These are phyloP conservation scores for Torulaspora globosa DNA, from an alignment of 1,139 yeast genomes.

Conservation along the genomic window DNA sequence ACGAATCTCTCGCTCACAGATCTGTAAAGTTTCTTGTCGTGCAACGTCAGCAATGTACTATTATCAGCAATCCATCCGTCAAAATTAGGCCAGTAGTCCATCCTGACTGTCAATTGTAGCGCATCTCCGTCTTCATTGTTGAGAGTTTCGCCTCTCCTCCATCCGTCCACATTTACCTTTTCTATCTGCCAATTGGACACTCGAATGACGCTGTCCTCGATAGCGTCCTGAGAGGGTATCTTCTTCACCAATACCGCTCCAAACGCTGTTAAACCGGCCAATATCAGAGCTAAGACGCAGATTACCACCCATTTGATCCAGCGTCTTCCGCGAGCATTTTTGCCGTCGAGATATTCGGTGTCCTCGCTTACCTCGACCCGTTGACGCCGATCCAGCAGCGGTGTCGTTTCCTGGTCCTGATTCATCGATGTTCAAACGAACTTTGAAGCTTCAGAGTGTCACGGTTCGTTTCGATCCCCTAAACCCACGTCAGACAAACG, in stretches of 20 bases:
- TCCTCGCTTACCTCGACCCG: not conserved
- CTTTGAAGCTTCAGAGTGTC: not conserved
- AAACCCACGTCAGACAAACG: not conserved
- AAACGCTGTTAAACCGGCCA: not conserved
- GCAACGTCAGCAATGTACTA: slow-evolving; percentile 7
- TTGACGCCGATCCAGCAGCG: slow-evolving; percentile 13
- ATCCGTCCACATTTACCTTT: slow-evolving; percentile 31
- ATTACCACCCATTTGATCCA: slow-evolving; percentile 3
- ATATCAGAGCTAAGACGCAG: not conserved
- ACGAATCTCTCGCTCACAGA: slow-evolving; percentile 22
- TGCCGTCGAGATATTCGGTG: not conserved
- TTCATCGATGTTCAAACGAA: slow-evolving; percentile 1
- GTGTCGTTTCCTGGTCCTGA: slow-evolving; percentile 22
- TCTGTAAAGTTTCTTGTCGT: slow-evolving; percentile 18
- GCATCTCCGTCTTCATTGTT: slow-evolving; percentile 25
- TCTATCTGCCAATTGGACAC: slow-evolving; percentile 25
- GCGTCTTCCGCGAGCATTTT: not conserved
- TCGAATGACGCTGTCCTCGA: slow-evolving; percentile 17
- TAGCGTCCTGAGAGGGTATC: slow-evolving; percentile 10
- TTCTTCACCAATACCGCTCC: not conserved
- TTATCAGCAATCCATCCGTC: slow-evolving; percentile 16
- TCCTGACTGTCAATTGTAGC: slow-evolving; percentile 24
- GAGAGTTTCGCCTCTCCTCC: slow-evolving; percentile 23
- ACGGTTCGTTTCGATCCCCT: too few relatives aligned
- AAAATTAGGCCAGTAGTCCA: slow-evolving; percentile 26